These are phyloP conservation scores for Cladophialophora exuberans DNA, from an alignment of 2,329 filamentous ascomycete genomes.

Conservation along the genomic window DNA sequence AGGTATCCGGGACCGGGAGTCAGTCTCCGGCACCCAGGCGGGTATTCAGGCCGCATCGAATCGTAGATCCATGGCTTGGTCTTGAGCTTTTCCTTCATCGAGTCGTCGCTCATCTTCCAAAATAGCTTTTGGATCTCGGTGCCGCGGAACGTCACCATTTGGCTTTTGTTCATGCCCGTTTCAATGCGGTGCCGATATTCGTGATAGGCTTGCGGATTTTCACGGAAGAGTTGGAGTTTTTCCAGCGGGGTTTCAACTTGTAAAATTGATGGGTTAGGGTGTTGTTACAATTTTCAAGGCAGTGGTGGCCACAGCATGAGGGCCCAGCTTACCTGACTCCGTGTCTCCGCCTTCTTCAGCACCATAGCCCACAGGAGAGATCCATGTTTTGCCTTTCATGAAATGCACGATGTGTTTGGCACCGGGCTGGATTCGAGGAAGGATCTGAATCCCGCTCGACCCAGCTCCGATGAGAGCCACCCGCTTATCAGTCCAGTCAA, in stretches of 20 bases:
- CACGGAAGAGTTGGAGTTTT: too few species aligned
- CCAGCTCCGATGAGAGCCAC: conserved; percentile 35
- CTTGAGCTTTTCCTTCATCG: conserved; percentile 24
- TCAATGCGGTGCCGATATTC: conserved; percentile 38
- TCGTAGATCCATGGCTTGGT: conserved; percentile 19
- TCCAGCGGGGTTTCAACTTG: too few species aligned
- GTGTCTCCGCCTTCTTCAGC: conserved; percentile 26
- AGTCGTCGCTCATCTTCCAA: conserved; percentile 7
- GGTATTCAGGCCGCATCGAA: conserved; percentile 62
- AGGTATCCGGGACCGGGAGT: conserved; percentile 70
- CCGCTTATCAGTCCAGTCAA: conserved; percentile 33
- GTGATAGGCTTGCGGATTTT: conserved; percentile 32
- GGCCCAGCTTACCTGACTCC: conserved; percentile 26
- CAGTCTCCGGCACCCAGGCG: conserved; percentile 65
- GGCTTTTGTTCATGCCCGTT: conserved; percentile 31
- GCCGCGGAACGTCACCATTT: conserved; percentile 18
- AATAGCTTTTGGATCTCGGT: conserved; percentile 21
- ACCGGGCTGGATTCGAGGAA: conserved; percentile 44
- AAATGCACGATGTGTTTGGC: conserved; percentile 31
- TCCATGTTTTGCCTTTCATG: conserved; percentile 25
- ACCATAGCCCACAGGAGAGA: conserved; percentile 23
- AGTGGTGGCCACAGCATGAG: too few species aligned
- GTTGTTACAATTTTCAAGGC: too few species aligned
- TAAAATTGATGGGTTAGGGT: too few species aligned
- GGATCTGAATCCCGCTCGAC: conserved; percentile 33